These are phyloP conservation scores for Jimgerdemannia flammicorona DNA, from an alignment of 192 early-diverging fungal genomes.

Conservation along the genomic window DNA sequence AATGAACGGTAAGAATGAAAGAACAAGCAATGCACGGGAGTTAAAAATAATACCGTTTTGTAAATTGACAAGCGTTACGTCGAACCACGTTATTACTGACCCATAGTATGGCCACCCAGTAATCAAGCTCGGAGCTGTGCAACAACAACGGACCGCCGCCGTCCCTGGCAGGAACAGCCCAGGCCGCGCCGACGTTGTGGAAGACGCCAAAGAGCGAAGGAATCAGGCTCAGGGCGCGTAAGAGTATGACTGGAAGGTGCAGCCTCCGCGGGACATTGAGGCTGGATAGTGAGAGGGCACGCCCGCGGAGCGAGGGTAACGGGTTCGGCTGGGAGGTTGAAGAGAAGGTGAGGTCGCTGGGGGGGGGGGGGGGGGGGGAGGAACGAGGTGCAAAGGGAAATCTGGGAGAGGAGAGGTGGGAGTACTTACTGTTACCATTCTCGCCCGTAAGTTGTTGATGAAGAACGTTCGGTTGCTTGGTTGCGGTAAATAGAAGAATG, in stretches of 20 bases:
- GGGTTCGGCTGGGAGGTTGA: background rate
- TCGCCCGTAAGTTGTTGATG: too few relatives aligned
- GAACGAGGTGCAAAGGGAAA: too few relatives aligned
- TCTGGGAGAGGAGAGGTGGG: too few relatives aligned
- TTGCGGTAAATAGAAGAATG: too few relatives aligned
- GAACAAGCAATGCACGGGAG: background rate
- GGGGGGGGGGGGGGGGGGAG: too few relatives aligned
- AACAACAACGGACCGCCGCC: conserved; percentile 22
- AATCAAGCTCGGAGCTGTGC: conserved; percentile 35
- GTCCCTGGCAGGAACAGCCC: conserved; percentile 16
- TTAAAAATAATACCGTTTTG: too few relatives aligned
- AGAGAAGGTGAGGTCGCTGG: background rate
- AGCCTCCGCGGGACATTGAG: conserved; percentile 28
- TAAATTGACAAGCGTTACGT: background rate
- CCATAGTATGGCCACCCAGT: conserved; percentile 37
- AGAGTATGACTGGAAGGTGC: conserved; percentile 27
- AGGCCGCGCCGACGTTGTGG: conserved; percentile 20
- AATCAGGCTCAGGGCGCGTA: conserved; percentile 31
- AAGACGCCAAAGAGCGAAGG: conserved; percentile 29
- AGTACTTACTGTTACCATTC: too few relatives aligned
- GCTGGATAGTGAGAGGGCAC: conserved; percentile 23
- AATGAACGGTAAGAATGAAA: too few relatives aligned
- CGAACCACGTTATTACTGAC: conserved; percentile 14
- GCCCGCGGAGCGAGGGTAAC: conserved; percentile 20
- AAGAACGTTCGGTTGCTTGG: too few relatives aligned